A percentile compares a stretch with the other conserved stretches of the same genome.
phyloP scores from a whole-genome alignment of 1,284 basidiomycete genomes.

The Trichosporon sp. region DNA sequence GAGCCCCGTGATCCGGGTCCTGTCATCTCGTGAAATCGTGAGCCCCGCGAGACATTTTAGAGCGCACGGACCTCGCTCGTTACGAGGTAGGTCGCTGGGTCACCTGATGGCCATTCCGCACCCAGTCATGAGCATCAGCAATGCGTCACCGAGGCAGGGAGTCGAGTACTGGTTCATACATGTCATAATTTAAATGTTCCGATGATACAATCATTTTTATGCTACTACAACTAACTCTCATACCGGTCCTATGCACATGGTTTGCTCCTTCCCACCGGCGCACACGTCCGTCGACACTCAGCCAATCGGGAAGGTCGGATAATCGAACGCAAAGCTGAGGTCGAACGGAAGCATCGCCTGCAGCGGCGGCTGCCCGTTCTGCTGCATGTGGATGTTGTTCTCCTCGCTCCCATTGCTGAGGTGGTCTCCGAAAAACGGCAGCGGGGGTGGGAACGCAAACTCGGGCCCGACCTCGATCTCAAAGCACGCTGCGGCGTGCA shows the following conservation, averaged over 20 bases:
- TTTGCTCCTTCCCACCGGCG: too few species aligned
- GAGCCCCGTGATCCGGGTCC: too few species aligned
- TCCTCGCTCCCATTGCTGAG: background rate
- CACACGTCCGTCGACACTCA: background rate
- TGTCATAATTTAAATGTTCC: background rate
- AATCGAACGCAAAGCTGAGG: conserved; percentile 16
- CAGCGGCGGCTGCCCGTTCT: background rate
- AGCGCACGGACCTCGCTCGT: too few species aligned
- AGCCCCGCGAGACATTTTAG: too few species aligned
- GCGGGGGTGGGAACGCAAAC: conserved; percentile 11
- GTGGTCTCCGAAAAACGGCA: conserved; percentile 14
- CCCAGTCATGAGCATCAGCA: background rate
- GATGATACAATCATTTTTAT: background rate
- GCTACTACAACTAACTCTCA: too few species aligned
- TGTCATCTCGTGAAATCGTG: too few species aligned
- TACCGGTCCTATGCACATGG: too few species aligned
- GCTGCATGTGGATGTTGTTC: background rate
- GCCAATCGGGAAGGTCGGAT: background rate
- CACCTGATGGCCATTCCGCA: background rate
- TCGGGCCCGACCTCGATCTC: conserved; percentile 12
- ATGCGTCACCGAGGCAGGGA: too few species aligned
- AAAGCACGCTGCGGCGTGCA: conserved; percentile 24
- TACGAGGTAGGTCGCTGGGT: too few species aligned
- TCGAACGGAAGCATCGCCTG: conserved; percentile 11
- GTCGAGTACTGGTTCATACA: background rate